phyloP scores from a whole-genome alignment of 73 alveolate genomes.

The Paramecium tetraurelia region DNA sequence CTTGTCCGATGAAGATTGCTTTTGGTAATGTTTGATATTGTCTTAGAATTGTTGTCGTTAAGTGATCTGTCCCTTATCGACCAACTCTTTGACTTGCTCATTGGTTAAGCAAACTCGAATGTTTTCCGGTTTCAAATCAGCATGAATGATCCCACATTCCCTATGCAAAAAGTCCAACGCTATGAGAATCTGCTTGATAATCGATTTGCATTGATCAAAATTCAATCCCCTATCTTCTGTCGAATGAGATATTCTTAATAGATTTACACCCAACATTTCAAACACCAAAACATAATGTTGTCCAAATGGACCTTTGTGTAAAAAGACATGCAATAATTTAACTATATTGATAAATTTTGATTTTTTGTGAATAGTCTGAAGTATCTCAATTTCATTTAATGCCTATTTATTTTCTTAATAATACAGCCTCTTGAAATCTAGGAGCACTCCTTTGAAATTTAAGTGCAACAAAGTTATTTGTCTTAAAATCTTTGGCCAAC shows the following conservation, averaged over 20 bases:
- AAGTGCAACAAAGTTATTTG: slow-evolving; percentile 35
- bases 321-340: slow-evolving; percentile 67
- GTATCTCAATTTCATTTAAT: slow-evolving; percentile 16
- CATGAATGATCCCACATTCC: slow-evolving; percentile 71
- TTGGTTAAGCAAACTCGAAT: slow-evolving; percentile 69
- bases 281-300: slow-evolving; percentile 73
- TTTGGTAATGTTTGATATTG: neutral
- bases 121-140: slow-evolving; percentile 76
- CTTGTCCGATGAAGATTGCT: neutral
- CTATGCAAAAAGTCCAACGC: slow-evolving; percentile 70
- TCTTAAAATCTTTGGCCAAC: slow-evolving; percentile 72
- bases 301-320: slow-evolving; percentile 72
- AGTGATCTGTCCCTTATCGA: slow-evolving; percentile 59
- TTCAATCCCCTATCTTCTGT: slow-evolving; percentile 67
- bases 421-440: neutral
- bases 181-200: slow-evolving; percentile 65
- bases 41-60: slow-evolving; percentile 8
- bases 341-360: slow-evolving; percentile 16
- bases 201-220: slow-evolving; percentile 30
- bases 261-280: slow-evolving; percentile 80
- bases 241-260: slow-evolving; percentile 67
- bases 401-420: neutral
- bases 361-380: neutral
- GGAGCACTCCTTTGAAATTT: neutral
- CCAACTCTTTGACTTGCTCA: slow-evolving; percentile 65